Evolutionary conservation across 805 yeast species (phyloP), one percentile per base, ranked within the genome.

Genomic region (Yamadazyma takamatsuzukensis): DNA sequence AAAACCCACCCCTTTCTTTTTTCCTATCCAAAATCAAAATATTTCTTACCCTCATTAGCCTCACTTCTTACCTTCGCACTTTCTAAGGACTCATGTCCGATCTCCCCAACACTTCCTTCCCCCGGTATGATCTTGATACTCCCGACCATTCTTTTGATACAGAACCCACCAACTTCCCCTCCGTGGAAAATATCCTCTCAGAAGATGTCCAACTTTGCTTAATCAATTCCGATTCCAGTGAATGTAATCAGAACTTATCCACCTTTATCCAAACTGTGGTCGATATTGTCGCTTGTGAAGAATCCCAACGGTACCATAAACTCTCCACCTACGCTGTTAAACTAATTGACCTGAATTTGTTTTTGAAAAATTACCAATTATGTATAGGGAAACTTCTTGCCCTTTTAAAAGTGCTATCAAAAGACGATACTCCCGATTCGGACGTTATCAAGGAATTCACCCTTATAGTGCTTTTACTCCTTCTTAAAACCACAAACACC

Each of bases 321-420:
- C 42, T 66, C 12, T 60, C 68, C 3, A 26, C 47, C 3, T 45
- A 55, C 32, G 68, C 68, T 9, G 41, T 66, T 36, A 57, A 53
- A 37, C 40, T 66, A 14, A 43, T 66, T 7, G 50, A 50, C 12
- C 64, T 59, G 60, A 66, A 64, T 32, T 40, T 66, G 23, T 66
- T 66, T 34, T 39, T 56, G 29, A 61, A 61, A 43, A 66, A 66
- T 43, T 52, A 45, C 37, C 35, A 34, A 15, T 49, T 61, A 15
- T 64, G 71, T 32, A 39, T 64, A 3, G 69, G 68, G 12, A 66
- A 66, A 39, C 40, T 64, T 9, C 41, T 66, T 21, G 59, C 66
- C 5, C 48, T 64, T 22, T 25, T 64, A 14, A 37, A 46, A 6
- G 51, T 54, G 0, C 56, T 65, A 32, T 48, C 58, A 13, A 40